Evolutionary conservation across 257 asterid species (phyloP).

Genomic region (Lantana camara): DNA sequence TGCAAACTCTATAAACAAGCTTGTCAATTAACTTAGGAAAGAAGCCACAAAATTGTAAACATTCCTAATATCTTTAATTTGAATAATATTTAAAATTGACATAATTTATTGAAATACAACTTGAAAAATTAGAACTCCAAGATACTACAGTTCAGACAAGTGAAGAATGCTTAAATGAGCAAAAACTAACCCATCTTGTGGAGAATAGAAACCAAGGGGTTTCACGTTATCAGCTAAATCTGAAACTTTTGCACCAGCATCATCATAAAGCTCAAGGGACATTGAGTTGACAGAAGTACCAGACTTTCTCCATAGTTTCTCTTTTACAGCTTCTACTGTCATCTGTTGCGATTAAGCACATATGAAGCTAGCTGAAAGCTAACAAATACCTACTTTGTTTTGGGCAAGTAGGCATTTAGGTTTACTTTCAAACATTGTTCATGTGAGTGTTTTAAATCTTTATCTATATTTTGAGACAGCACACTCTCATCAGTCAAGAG

Average conservation of each 20-base stretch:
- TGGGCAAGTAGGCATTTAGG: not conserved
- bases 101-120: not conserved
- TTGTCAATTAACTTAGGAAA: not conserved
- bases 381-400: not conserved
- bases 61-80: not conserved
- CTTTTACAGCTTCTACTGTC: constrained; percentile 85
- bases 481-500: not conserved
- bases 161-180: not conserved
- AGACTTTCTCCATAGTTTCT: constrained; percentile 89
- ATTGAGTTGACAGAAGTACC: constrained; percentile 88
- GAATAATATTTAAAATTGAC: not conserved
- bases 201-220: constrained; percentile 90
- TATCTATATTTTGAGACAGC: constrained; percentile 2
- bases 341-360: constrained; percentile 42
- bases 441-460: constrained; percentile 4
- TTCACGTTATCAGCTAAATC: constrained; percentile 58
- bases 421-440: not conserved
- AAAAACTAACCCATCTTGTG: constrained; percentile 70
- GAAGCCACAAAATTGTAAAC: not conserved
- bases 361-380: constrained; percentile 12
- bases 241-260: constrained; percentile 59
- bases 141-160: constrained; percentile 7
- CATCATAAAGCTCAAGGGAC: constrained; percentile 90
- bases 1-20: not conserved
- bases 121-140: not conserved